These are phyloP conservation scores for Leccinum aurantiacum DNA, from an alignment of 768 basidiomycete genomes.

Conservation along the genomic window DNA sequence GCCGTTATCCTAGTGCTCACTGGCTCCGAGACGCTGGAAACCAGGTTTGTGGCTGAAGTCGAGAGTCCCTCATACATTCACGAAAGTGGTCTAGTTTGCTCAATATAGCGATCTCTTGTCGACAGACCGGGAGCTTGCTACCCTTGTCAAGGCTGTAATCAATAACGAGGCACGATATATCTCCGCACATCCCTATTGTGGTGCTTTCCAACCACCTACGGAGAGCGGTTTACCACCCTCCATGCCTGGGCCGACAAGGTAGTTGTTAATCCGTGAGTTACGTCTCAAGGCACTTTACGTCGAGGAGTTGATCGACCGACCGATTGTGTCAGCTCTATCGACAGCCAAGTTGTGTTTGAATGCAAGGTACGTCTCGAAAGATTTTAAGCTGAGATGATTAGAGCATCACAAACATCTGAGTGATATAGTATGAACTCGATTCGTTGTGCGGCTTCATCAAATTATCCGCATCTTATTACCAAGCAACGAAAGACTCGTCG, in stretches of 20 bases:
- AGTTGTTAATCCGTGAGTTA: slow-evolving; percentile 67
- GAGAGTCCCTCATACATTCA: neutral
- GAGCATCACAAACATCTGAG: neutral
- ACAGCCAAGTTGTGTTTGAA: slow-evolving; percentile 73
- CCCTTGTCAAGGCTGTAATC: slow-evolving; percentile 76
- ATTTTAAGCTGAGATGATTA: neutral
- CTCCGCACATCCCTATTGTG: slow-evolving; percentile 73
- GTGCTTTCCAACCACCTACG: slow-evolving; percentile 77
- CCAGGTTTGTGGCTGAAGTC: slow-evolving; percentile 45
- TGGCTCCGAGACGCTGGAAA: slow-evolving; percentile 85
- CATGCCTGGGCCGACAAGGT: slow-evolving; percentile 69
- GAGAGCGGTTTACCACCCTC: slow-evolving; percentile 67
- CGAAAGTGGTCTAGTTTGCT: slow-evolving; percentile 50
- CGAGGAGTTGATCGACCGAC: neutral
- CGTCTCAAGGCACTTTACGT: neutral
- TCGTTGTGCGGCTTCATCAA: slow-evolving; percentile 79
- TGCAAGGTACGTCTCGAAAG: slow-evolving; percentile 58
- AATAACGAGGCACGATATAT: slow-evolving; percentile 79
- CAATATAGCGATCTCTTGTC: slow-evolving; percentile 63
- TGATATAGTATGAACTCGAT: slow-evolving; percentile 69
- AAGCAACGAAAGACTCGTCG: slow-evolving; percentile 67
- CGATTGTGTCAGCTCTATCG: slow-evolving; percentile 49
- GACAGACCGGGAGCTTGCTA: slow-evolving; percentile 56
- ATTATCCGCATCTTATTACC: slow-evolving; percentile 69
- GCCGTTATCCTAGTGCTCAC: slow-evolving; percentile 54